Evolutionary conservation across 2,329 filamentous ascomycete species (phyloP), one percentile per base, ranked within the genome.

Genomic region (Pseudonectria foliicola): DNA sequence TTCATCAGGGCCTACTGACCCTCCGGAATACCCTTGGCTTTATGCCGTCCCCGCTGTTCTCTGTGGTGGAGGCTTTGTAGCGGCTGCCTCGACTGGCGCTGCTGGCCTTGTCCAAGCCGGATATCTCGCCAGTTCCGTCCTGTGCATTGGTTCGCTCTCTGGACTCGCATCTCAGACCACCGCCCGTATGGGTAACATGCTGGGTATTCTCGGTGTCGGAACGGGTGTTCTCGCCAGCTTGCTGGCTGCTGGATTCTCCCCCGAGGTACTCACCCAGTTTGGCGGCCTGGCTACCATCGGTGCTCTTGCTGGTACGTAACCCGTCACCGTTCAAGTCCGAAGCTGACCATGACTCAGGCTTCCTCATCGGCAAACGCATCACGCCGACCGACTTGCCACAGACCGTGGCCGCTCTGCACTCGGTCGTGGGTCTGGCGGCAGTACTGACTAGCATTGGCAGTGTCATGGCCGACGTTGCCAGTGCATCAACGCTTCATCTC

Each of bases 371-470:
- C 28, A 82, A 86, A 49, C 77, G 86, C 10, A 94, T 94, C 46
- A 93, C 86, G 0, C 85, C 88, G 0, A 94, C 87, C 0, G 85
- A 87, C 35, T 74, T 95, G 2, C 88, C 88, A 0, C 87, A 95
- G 57, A 94, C 86, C 0, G 87, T 94, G 3, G 88, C 87, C 13
- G 87, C 87, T 1, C 67, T 95, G 21, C 88, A 94, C 61, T 93
- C 86, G 0, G 87, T 95, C 7, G 88, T 95, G 23, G 88, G 88
- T 57, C 71, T 95, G 1, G 87, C 87, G 10, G 88, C 88, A 8
- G 87, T 95, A 1, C 60, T 95, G 49, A 95, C 88, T 2, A 92
- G 85, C 50, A 85, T 92, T 43, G 88, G 86, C 31, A 90, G 85
- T 45, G 85, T 94, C 13, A 78, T 95, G 71, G 77, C 77, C 12